Evolutionary conservation across 2,329 filamentous ascomycete genomes (phyloP).

Genomic region (Rugonectria rugulosa): DNA sequence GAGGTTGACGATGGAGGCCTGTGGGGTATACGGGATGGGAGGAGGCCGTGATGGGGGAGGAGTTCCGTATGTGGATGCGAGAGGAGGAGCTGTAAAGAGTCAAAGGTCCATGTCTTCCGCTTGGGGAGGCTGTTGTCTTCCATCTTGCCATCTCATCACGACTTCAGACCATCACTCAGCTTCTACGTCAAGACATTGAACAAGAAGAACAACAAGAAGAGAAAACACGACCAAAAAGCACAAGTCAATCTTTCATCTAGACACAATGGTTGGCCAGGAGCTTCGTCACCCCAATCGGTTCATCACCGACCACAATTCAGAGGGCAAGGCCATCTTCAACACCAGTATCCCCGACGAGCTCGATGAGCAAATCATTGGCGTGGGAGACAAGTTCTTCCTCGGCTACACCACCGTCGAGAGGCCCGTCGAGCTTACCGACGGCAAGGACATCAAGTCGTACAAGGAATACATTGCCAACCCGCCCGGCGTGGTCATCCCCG

Average conservation of each 20-base stretch:
- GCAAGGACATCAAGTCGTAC: conserved; percentile 27
- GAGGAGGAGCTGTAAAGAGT: conserved; percentile 2
- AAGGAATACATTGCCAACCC: conserved; percentile 15
- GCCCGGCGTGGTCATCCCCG: conserved; percentile 37
- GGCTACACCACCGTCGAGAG: conserved; percentile 26
- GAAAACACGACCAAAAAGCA: too few relatives aligned
- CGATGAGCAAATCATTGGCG: conserved; percentile 11
- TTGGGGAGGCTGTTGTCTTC: neutral
- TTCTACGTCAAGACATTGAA: too few relatives aligned
- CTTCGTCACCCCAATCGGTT: conserved; percentile 28
- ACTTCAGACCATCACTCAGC: too few relatives aligned
- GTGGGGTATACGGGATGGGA: conserved; percentile 5
- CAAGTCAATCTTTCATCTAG: neutral
- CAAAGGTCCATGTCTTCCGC: conserved; percentile 6
- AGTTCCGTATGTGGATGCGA: conserved; percentile 11
- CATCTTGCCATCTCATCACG: neutral
- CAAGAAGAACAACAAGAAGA: too few relatives aligned
- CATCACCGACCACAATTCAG: conserved; percentile 29
- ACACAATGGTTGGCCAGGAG: conserved; percentile 21
- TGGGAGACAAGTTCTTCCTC: conserved; percentile 29
- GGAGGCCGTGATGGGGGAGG: conserved; percentile 17
- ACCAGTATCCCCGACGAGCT: conserved; percentile 24
- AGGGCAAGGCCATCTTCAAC: conserved; percentile 32
- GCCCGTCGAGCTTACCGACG: conserved; percentile 19
- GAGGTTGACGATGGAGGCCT: neutral